A percentile compares a stretch with the other conserved stretches of the same genome.
Evolutionary conservation across 2,329 filamentous ascomycete genomes (phyloP).

Genomic region (Xylariaceae sp.): DNA sequence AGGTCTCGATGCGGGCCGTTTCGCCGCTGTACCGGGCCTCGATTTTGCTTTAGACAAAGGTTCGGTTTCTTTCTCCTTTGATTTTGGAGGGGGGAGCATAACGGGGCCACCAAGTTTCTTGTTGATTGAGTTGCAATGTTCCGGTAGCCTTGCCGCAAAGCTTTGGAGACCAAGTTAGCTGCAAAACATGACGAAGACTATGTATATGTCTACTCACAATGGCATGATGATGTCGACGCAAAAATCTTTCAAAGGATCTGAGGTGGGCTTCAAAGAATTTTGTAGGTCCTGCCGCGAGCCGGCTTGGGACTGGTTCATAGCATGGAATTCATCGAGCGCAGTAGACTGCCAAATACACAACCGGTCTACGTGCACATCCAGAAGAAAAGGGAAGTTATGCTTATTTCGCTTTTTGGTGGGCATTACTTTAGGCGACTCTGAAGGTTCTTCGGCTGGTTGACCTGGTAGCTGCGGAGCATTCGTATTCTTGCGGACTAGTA

Average conservation of each 20-base stretch:
- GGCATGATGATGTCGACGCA: conserved; percentile 76
- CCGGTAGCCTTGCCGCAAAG: conserved; percentile 70
- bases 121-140: conserved; percentile 63
- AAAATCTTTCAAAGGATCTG: conserved; percentile 67
- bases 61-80: conserved; percentile 45
- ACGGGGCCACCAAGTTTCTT: conserved; percentile 70
- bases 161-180: conserved; percentile 39
- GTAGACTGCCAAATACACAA: conserved; percentile 82
- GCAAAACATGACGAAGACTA: background rate
- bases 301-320: conserved; percentile 45
- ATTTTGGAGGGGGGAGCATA: conserved; percentile 49
- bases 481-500: conserved; percentile 37
- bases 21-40: conserved; percentile 48
- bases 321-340: conserved; percentile 51
- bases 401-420: conserved; percentile 52
- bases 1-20: conserved; percentile 40
- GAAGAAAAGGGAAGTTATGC: conserved; percentile 57
- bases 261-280: conserved; percentile 38
- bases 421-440: conserved; percentile 32
- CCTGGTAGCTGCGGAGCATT: conserved; percentile 44
- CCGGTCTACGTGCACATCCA: conserved; percentile 71
- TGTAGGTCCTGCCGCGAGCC: conserved; percentile 32
- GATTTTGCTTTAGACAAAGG: conserved; percentile 39
- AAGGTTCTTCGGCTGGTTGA: conserved; percentile 34
- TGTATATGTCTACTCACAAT: conserved; percentile 51